Conservation (phyloP, 768 basidiomycete genomes). For the Sporobolomyces phaffii region DNA sequence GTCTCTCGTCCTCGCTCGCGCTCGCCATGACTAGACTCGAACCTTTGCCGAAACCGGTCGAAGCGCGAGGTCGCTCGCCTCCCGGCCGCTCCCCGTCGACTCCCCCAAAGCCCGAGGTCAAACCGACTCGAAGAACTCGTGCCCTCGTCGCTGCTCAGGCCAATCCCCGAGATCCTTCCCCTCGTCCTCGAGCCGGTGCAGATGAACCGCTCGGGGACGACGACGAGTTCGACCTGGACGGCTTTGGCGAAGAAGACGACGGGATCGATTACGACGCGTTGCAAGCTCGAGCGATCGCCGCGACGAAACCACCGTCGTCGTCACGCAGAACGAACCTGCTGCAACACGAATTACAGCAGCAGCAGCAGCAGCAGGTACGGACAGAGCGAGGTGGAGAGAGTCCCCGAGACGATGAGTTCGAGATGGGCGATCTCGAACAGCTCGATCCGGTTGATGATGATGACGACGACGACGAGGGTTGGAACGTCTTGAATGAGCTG, state of each 20-base stretch:
- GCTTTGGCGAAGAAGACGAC: neutral
- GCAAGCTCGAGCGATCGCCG: neutral
- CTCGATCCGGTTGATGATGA: neutral
- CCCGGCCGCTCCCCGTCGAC: too few relatives aligned
- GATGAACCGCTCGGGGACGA: neutral
- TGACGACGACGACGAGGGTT: constrained; percentile 13
- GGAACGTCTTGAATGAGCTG: constrained; percentile 10
- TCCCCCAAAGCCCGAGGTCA: neutral
- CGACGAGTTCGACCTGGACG: neutral
- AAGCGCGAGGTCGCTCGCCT: too few relatives aligned
- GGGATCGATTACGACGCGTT: neutral
- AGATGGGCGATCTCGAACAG: neutral
- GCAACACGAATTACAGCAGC: neutral
- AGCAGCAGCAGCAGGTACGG: neutral
- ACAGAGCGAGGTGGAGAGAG: neutral
- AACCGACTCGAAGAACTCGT: too few relatives aligned
- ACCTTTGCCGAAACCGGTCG: neutral
- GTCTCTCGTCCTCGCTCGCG: too few relatives aligned
- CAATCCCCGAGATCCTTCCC: too few relatives aligned
- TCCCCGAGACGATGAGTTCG: neutral
- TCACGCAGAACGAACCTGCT: too few relatives aligned
- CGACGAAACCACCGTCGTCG: neutral
- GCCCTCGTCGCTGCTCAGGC: too few relatives aligned
- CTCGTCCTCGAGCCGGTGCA: neutral
- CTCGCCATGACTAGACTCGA: neutral